Evolutionary conservation across 768 basidiomycete species (phyloP).

Genomic region (Postia placenta): DNA sequence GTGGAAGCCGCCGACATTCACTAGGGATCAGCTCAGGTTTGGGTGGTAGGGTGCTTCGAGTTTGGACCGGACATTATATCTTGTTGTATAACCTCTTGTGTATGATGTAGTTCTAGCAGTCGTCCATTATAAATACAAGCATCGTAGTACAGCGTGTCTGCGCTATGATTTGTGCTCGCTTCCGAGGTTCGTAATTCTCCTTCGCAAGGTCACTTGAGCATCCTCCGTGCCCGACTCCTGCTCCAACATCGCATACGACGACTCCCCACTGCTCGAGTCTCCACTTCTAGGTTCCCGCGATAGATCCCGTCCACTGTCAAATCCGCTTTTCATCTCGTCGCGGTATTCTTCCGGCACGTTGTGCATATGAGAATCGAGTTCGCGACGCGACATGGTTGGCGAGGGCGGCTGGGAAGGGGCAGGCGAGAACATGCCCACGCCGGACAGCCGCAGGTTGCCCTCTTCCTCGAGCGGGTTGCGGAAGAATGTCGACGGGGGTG

Average conservation of each 20-base stretch:
- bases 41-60: conserved; percentile 30
- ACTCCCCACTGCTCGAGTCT: conserved; percentile 19
- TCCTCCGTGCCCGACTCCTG: conserved; percentile 21
- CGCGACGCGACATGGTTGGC: conserved; percentile 36
- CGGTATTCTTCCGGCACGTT: background rate
- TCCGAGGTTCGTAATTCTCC: conserved; percentile 3
- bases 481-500: conserved; percentile 13
- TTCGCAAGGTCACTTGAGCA: conserved; percentile 15
- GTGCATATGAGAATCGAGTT: conserved; percentile 11
- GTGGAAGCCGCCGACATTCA: conserved; percentile 96
- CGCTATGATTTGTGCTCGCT: background rate
- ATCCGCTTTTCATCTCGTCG: conserved; percentile 5
- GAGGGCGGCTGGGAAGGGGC: conserved; percentile 61
- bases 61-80: background rate
- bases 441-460: conserved; percentile 50
- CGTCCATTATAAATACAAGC: conserved; percentile 16
- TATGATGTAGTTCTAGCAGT: conserved; percentile 13
- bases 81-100: conserved; percentile 6
- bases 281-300: conserved; percentile 8
- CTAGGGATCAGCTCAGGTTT: conserved; percentile 83
- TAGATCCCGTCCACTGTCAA: conserved; percentile 7
- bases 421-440: conserved; percentile 71
- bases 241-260: conserved; percentile 20
- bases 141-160: background rate
- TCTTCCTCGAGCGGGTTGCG: conserved; percentile 17